Evolutionary conservation across 2,329 filamentous ascomycete species (phyloP).

Genomic region (Phaeosphaeriaceae sp.): DNA sequence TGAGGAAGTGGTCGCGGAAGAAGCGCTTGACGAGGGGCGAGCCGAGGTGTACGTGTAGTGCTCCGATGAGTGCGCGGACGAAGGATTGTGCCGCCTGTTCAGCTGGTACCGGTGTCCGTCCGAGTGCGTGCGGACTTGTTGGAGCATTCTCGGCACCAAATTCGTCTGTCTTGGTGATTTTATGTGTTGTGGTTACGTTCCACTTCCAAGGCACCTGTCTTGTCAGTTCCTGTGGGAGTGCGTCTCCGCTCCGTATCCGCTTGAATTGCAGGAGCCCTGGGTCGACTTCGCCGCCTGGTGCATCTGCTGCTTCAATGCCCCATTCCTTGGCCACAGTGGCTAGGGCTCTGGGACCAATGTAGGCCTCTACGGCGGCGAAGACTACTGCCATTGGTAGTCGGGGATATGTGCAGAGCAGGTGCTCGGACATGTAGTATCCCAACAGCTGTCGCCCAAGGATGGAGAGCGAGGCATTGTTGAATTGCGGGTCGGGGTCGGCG

Average conservation of each 20-base stretch:
- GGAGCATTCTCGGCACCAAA: constrained; percentile 73
- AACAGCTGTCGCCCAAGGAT: constrained; percentile 84
- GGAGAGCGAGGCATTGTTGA: constrained; percentile 89
- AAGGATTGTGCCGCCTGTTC: constrained; percentile 75
- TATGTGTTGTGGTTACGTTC: constrained; percentile 63
- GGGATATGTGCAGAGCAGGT: constrained; percentile 86
- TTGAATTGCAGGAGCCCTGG: constrained; percentile 86
- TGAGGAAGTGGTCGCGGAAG: constrained; percentile 82
- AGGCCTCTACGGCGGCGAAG: constrained; percentile 85
- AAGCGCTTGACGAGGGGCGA: constrained; percentile 81
- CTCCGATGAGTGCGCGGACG: constrained; percentile 82
- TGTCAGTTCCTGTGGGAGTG: constrained; percentile 32
- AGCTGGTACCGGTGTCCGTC: constrained; percentile 44
- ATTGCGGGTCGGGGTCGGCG: constrained; percentile 78
- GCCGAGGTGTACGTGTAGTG: constrained; percentile 86
- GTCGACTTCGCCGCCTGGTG: constrained; percentile 90
- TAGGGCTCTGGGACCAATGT: constrained; percentile 78
- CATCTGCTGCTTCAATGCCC: constrained; percentile 89
- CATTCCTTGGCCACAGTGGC: constrained; percentile 79
- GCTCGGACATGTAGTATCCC: constrained; percentile 88
- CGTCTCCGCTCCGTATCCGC: constrained; percentile 48
- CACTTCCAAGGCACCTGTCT: constrained; percentile 44
- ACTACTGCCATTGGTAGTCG: constrained; percentile 89
- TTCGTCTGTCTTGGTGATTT: constrained; percentile 82
- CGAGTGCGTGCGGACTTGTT: constrained; percentile 31